These are phyloP conservation scores for Russula dissimulans DNA, from an alignment of 768 basidiomycete genomes.

Conservation along the genomic window DNA sequence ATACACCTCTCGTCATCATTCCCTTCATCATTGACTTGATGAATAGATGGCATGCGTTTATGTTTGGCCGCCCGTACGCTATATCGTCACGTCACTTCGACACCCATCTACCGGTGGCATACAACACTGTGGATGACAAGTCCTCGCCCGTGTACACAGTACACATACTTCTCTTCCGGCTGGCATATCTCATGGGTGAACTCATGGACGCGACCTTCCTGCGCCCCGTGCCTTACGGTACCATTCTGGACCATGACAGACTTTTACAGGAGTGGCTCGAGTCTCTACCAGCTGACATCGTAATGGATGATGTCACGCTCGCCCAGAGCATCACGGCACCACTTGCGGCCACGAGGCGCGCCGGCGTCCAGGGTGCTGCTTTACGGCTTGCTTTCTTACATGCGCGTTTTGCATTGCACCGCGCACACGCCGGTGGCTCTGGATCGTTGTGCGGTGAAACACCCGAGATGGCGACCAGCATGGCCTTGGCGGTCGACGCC, in stretches of 20 bases:
- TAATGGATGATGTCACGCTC: slow-evolving; percentile 67
- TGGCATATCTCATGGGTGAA: slow-evolving; percentile 74
- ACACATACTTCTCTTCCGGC: slow-evolving; percentile 63
- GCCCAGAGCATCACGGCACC: slow-evolving; percentile 63
- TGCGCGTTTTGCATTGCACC: slow-evolving; percentile 76
- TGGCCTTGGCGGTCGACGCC: slow-evolving; percentile 66
- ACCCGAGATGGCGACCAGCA: slow-evolving; percentile 31
- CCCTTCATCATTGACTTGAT: slow-evolving; percentile 6
- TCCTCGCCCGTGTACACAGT: slow-evolving; percentile 60
- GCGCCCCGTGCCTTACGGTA: slow-evolving; percentile 62
- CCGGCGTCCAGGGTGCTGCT: slow-evolving; percentile 76
- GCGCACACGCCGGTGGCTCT: slow-evolving; percentile 52
- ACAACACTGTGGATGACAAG: slow-evolving; percentile 54
- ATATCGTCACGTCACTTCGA: slow-evolving; percentile 80
- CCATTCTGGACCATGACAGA: slow-evolving; percentile 62
- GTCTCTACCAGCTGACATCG: slow-evolving; percentile 61
- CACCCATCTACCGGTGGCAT: slow-evolving; percentile 64
- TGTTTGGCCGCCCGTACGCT: slow-evolving; percentile 70
- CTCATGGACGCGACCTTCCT: slow-evolving; percentile 80
- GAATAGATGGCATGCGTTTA: slow-evolving; percentile 76
- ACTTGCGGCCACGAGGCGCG: slow-evolving; percentile 47
- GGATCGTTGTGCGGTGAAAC: slow-evolving; percentile 15
- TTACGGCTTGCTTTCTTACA: slow-evolving; percentile 71
- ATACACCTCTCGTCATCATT: slow-evolving; percentile 21
- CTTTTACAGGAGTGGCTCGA: slow-evolving; percentile 69